Evolutionary conservation across 78 protist species (phyloP), one percentile per base, ranked within the genome.

Genomic region (Emiliania huxleyi): DNA sequence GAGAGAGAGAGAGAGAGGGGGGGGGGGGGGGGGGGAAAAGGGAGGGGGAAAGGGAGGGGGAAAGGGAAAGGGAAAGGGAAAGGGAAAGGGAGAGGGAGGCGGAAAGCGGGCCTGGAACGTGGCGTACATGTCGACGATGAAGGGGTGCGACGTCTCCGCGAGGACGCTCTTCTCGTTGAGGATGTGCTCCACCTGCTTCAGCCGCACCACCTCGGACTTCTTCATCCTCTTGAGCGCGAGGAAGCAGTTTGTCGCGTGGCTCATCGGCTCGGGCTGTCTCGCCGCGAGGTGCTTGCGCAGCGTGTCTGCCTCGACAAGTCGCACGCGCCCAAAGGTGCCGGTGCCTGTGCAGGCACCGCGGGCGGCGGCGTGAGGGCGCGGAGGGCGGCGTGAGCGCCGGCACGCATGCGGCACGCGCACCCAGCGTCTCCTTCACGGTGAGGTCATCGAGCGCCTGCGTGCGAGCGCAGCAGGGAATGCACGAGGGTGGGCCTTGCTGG

Each of bases 311-410:
- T 49, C 15, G 23, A 56, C 84, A 0, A 95, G 40, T 5, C 83
- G 40, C 26, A 95, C 95, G 6, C 87, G 83, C 35, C 94, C 94
- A 35, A 95, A 95, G 49, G 97, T 90, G 18, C 97, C 97, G 1
- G 91, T 90, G 0, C 97, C 97, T 87, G 91, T 52, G 62, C 15
- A 8, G 62, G 62, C 75, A 23, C 23, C 23, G 37, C 3, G 75
- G 12, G 75, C 8, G 23, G 33, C 11, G 37, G 23, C 3, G 2
- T 62, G 37, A 62, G 75, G 11, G 23, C 75, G 75, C 75, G 11
- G n/a, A 2, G 75, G 8, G 75, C 23, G n/a, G 75, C 23, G 75
- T 8, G 11, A 62, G 75, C 75, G n/a, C n/a, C n/a, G n/a, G n/a
- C n/a, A n/a, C n/a, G n/a, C n/a, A n/a, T n/a, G n/a, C n/a, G n/a